Evolutionary conservation across 2,329 filamentous ascomycete genomes (phyloP), one percentile per base, ranked within the genome.

Genomic region (Pyrenochaeta sp.): DNA sequence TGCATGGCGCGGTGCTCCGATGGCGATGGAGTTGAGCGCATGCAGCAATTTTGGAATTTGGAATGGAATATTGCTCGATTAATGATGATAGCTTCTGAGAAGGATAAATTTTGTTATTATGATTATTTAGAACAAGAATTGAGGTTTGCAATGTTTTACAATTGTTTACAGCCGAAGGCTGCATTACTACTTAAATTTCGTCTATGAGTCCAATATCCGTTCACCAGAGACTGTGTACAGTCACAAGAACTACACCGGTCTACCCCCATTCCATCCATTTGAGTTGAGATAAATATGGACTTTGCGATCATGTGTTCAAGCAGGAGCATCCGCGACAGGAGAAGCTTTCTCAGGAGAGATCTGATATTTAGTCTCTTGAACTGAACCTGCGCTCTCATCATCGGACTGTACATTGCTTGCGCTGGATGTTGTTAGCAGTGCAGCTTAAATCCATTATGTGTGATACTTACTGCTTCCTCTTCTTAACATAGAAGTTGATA

Each of bases 401-500:
- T 55, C 48, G 2, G 40, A 37, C 1, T 19, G 13, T 1, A 34
- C 22, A 32, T 28, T 9, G 24, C 6, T 37, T 40, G 20, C 17
- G 8, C 46, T 41, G 11, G 7, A 14, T 28, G n/a, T 15, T 17
- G 11, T 44, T 20, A 44, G 32, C 19, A 11, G 15, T 7, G 6
- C 22, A 11, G 8, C 23, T 20, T n/a, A n/a, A 15, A 7, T 34
- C 7, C 4, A 10, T 9, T n/a, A 11, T 17, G n/a, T 2, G 7
- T 7, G 8, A 1, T 4, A 45, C 50, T 19, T 48, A 55, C 54
- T 14, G 44, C 9, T 44, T 27, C 29, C 20, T 34, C n/a, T 39
- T 48, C 36, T 52, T 53, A 1, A 55, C 29, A 22, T 51, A 54
- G 13, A 22, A 27, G 14, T 47, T 51, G 20, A 60, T 51, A 9